These are phyloP conservation scores for Citrullus mucosospermus DNA, from an alignment of 306 rosid genomes.

Conservation along the genomic window DNA sequence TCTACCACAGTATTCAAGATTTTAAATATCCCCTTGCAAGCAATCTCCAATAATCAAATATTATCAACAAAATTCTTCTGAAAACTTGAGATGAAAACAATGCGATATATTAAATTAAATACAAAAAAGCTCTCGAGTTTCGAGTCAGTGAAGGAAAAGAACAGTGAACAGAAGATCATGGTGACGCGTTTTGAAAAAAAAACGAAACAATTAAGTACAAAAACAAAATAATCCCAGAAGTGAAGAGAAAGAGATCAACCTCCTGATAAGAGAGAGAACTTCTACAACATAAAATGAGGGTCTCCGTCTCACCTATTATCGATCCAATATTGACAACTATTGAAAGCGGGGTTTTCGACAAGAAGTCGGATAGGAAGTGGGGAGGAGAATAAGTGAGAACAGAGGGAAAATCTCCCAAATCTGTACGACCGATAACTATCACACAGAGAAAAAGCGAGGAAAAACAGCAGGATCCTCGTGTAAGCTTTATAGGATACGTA, in stretches of 20 bases:
- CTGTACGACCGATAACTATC: conserved; percentile 38
- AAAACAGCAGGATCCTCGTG: conserved; percentile 41
- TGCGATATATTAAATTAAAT: not conserved
- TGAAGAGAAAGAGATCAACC: conserved; percentile 4
- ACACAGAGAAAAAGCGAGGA: conserved; percentile 24
- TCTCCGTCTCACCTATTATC: conserved; percentile 19
- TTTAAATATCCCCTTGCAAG: not conserved
- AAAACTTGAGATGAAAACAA: not conserved
- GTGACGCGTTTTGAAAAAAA: not conserved
- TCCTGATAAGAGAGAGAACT: conserved; percentile 9
- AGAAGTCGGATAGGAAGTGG: conserved; percentile 4
- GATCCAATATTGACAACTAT: conserved; percentile 13
- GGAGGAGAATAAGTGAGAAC: conserved; percentile 7
- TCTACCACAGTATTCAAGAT: not conserved
- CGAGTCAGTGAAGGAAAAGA: not conserved
- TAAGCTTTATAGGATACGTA: conserved; percentile 35
- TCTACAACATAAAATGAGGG: not conserved
- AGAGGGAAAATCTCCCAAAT: conserved; percentile 35
- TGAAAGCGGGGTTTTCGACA: conserved; percentile 1
- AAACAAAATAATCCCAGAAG: not conserved
- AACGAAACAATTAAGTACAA: not conserved
- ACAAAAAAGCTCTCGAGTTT: not conserved
- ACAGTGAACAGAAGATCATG: not conserved
- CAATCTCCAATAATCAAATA: not conserved
- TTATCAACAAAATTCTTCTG: not conserved